A percentile compares a stretch with the other conserved stretches of the same genome.
phyloP scores from a whole-genome alignment of 768 basidiomycete species.

The Phanerochaete sordida region DNA sequence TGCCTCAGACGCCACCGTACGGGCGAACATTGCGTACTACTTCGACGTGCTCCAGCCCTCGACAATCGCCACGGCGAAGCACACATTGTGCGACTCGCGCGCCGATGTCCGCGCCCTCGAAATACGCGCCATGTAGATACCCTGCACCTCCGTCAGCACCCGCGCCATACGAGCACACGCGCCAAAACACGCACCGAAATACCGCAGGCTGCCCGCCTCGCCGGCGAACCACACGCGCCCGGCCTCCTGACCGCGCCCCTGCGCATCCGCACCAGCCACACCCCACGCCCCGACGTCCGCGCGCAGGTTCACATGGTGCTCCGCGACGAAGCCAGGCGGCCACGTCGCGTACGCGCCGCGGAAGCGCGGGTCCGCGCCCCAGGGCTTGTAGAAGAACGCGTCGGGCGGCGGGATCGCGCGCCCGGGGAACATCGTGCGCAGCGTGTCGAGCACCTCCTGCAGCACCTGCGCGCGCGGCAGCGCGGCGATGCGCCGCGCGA shows the following conservation, averaged over 20 bases:
- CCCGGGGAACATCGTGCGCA: conserved; percentile 55
- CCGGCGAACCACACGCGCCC: conserved; percentile 59
- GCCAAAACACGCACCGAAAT: conserved; percentile 46
- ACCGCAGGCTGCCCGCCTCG: conserved; percentile 54
- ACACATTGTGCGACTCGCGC: conserved; percentile 41
- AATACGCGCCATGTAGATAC: conserved; percentile 57
- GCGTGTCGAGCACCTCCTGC: conserved; percentile 39
- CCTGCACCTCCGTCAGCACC: conserved; percentile 29
- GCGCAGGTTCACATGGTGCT: conserved; percentile 51
- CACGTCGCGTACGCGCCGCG: conserved; percentile 69
- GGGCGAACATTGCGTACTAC: conserved; percentile 31
- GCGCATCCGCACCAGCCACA: background rate
- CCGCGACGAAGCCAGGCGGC: conserved; percentile 56
- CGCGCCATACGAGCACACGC: too few species aligned
- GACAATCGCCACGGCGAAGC: conserved; percentile 16
- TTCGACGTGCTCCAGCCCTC: conserved; percentile 24
- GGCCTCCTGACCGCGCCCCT: conserved; percentile 6
- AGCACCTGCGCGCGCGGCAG: conserved; percentile 45
- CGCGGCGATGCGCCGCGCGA: conserved; percentile 53
- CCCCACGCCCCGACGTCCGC: conserved; percentile 36
- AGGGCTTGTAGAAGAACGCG: conserved; percentile 53
- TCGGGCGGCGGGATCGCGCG: conserved; percentile 50
- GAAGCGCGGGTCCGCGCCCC: conserved; percentile 49
- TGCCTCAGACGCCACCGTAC: conserved; percentile 22
- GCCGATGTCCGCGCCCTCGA: conserved; percentile 45